phyloP scores from a whole-genome alignment of 352 stramenopile genomes.

The Phytophthora multivora region DNA sequence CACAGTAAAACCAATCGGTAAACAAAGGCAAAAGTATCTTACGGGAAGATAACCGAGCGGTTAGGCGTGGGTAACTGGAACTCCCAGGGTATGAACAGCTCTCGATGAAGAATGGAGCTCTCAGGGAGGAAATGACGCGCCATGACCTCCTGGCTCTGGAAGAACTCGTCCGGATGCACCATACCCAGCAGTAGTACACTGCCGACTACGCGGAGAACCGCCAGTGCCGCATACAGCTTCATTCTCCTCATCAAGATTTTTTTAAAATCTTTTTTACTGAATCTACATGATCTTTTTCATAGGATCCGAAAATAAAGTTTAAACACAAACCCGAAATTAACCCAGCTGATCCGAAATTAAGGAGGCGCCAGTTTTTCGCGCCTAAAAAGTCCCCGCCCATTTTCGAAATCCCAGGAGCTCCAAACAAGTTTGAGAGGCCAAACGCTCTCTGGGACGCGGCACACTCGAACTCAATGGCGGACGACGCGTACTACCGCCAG shows the following conservation, averaged over 20 bases:
- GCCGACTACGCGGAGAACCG: slow-evolving; percentile 42
- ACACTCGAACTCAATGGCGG: slow-evolving; percentile 9
- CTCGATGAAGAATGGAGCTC: slow-evolving; percentile 18
- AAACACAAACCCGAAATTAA: slow-evolving; percentile 1
- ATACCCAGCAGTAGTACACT: slow-evolving; percentile 52
- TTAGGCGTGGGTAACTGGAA: slow-evolving; percentile 65
- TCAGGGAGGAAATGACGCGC: slow-evolving; percentile 50
- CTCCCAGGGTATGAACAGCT: slow-evolving; percentile 78
- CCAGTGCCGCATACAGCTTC: slow-evolving; percentile 42
- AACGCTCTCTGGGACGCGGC: slow-evolving; percentile 18
- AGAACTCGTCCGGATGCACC: slow-evolving; percentile 87
- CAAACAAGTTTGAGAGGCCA: neutral
- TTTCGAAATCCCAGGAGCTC: neutral
- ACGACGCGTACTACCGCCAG: slow-evolving; percentile 52
- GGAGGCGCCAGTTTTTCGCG: slow-evolving; percentile 5
- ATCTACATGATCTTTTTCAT: too few species aligned
- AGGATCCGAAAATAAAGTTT: slow-evolving; percentile 10
- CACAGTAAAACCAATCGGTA: neutral
- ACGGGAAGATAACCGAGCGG: slow-evolving; percentile 81
- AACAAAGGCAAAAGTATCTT: slow-evolving; percentile 12
- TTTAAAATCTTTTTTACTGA: too few species aligned
- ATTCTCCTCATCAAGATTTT: neutral
- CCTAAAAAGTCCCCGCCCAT: slow-evolving; percentile 4
- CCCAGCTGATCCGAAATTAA: neutral
- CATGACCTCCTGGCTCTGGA: slow-evolving; percentile 89